phyloP scores from a whole-genome alignment of 441 rosid genomes.

The Mallotus japonicus region DNA sequence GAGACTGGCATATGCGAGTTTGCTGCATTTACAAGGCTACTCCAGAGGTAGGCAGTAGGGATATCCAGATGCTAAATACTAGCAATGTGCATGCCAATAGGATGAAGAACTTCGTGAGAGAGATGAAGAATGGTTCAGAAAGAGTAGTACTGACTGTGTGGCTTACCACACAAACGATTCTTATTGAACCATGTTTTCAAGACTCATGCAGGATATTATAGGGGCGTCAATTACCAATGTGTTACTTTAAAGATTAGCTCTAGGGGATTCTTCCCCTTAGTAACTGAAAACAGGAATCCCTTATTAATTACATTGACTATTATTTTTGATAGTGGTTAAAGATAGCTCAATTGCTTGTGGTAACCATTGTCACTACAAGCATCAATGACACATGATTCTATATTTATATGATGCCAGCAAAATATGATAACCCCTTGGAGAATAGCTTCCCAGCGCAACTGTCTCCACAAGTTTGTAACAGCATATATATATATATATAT shows the following conservation, averaged over 20 bases:
- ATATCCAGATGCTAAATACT: neutral
- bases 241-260: too few species aligned
- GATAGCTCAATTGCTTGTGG: neutral
- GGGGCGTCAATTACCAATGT: too few species aligned
- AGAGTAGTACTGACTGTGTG: neutral
- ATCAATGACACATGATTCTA: neutral
- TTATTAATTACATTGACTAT: too few species aligned
- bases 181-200: neutral
- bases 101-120: neutral
- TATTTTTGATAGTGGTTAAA: too few species aligned
- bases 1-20: neutral
- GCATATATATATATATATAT: too few species aligned
- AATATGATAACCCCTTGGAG: too few species aligned
- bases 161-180: neutral
- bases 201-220: neutral
- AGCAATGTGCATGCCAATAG: neutral
- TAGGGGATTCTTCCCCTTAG: too few species aligned
- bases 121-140: neutral
- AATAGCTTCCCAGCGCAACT: neutral
- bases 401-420: neutral
- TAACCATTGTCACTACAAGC: neutral
- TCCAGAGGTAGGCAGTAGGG: neutral
- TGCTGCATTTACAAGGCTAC: neutral
- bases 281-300: too few species aligned
- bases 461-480: neutral